Conservation (phyloP, 768 basidiomycete species). For the Leccinum arenicola region DNA sequence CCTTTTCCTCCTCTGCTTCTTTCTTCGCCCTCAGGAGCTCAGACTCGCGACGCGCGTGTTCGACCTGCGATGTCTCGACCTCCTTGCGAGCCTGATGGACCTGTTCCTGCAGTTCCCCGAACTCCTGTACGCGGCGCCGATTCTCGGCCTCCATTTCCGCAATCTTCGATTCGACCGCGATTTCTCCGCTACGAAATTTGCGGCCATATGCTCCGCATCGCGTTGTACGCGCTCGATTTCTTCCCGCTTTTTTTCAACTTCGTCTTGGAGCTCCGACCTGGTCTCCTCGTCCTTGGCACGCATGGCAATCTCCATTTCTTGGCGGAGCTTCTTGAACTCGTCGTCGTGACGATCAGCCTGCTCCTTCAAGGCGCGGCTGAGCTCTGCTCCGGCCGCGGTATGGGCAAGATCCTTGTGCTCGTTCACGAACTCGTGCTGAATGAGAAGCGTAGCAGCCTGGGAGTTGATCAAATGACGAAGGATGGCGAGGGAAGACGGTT, state of each 20-base stretch:
- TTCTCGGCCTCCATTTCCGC: constrained; percentile 27
- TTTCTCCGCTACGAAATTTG: constrained; percentile 39
- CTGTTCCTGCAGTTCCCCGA: constrained; percentile 28
- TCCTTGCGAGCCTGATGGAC: constrained; percentile 27
- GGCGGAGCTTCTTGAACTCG: constrained; percentile 46
- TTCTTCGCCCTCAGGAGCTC: constrained; percentile 26
- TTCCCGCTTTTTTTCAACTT: constrained; percentile 40
- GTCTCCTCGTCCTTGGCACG: constrained; percentile 46
- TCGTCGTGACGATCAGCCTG: constrained; percentile 44
- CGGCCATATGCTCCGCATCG: constrained; percentile 40
- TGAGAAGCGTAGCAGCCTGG: constrained; percentile 43
- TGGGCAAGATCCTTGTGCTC: constrained; percentile 46
- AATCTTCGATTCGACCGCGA: constrained; percentile 28
- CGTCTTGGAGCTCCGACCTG: constrained; percentile 41
- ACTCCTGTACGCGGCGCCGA: constrained; percentile 12
- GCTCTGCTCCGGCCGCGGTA: constrained; percentile 52
- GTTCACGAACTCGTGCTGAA: constrained; percentile 56
- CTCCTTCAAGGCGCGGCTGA: constrained; percentile 47
- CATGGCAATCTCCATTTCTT: constrained; percentile 47
- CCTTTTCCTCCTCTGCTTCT: constrained; percentile 29
- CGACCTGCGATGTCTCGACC: constrained; percentile 26
- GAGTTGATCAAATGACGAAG: constrained; percentile 41
- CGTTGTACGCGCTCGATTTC: constrained; percentile 42
- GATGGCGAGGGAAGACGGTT: constrained; percentile 41
- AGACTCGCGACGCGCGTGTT: constrained; percentile 27